A percentile compares a stretch with the other conserved stretches of the same genome.
Evolutionary conservation across 139 green algal genomes (phyloP).

Genomic region (Chlamydomonas schloesseri): DNA sequence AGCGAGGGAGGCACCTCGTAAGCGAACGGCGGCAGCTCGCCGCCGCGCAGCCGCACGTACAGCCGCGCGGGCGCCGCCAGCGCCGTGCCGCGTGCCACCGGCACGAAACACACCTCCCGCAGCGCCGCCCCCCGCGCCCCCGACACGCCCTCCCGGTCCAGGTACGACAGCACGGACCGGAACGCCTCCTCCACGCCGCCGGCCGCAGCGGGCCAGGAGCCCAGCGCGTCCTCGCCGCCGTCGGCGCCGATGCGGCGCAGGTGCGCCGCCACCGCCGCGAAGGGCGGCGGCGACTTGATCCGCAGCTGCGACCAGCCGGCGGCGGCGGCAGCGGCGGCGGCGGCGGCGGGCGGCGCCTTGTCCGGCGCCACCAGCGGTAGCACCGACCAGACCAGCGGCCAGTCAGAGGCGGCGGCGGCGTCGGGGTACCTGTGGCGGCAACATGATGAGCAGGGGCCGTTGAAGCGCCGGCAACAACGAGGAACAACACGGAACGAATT

Average conservation of each 20-base stretch:
- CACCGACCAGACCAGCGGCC: slow-evolving; percentile 71
- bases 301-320: slow-evolving; percentile 53
- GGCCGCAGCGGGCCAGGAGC: slow-evolving; percentile 55
- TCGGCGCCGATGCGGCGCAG: slow-evolving; percentile 56
- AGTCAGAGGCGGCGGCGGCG: slow-evolving; percentile 65
- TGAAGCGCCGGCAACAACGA: no score
- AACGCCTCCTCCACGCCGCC: slow-evolving; percentile 55
- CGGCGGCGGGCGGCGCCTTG: slow-evolving; percentile 38
- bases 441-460: no score
- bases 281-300: slow-evolving; percentile 63
- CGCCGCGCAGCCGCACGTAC: slow-evolving; percentile 61
- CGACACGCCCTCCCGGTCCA: slow-evolving; percentile 65
- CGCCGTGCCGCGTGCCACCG: slow-evolving; percentile 69
- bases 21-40: slow-evolving; percentile 73
- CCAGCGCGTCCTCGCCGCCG: slow-evolving; percentile 66
- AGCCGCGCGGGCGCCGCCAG: slow-evolving; percentile 65
- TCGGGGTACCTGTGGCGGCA: slow-evolving; percentile 17
- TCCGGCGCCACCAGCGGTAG: slow-evolving; percentile 55
- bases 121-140: slow-evolving; percentile 46
- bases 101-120: slow-evolving; percentile 60
- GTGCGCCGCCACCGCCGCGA: slow-evolving; percentile 62
- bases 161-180: slow-evolving; percentile 56
- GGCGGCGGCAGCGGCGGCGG: slow-evolving; percentile 43
- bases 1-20: slow-evolving; percentile 73
- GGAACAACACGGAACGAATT: no score